A percentile compares a stretch with the other conserved stretches of the same genome.
phyloP scores from a whole-genome alignment of 768 basidiomycete species.

The Termitomyces sp. region DNA sequence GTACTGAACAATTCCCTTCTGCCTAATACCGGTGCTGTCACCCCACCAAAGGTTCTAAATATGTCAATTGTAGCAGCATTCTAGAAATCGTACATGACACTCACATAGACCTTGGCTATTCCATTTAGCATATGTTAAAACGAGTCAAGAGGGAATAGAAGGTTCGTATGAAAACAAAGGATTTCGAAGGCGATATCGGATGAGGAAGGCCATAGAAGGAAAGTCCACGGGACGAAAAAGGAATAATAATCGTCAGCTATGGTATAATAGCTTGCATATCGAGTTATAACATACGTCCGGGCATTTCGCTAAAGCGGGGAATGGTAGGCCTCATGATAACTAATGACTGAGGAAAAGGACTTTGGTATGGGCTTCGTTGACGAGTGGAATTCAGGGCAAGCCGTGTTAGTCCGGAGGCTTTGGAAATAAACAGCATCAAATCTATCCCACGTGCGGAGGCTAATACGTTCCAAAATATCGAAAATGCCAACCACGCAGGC shows the following conservation, averaged over 20 bases:
- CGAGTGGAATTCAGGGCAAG: constrained; percentile 8
- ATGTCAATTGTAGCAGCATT: not conserved
- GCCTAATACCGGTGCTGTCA: constrained; percentile 54
- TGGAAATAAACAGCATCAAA: constrained; percentile 12
- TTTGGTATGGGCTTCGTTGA: constrained; percentile 10
- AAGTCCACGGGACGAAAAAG: not conserved
- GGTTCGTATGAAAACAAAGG: not conserved
- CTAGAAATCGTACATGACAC: constrained; percentile 21
- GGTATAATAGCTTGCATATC: not conserved
- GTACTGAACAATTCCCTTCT: constrained; percentile 76
- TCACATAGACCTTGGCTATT: constrained; percentile 77
- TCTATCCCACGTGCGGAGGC: constrained; percentile 21
- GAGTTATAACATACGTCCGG: constrained; percentile 57
- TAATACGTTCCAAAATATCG: not conserved
- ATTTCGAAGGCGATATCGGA: not conserved
- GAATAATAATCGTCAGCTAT: not conserved
- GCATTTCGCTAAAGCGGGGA: constrained; percentile 68
- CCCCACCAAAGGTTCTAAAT: constrained; percentile 89
- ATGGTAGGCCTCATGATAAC: constrained; percentile 57
- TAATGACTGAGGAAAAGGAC: constrained; percentile 1
- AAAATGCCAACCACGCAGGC: constrained; percentile 27
- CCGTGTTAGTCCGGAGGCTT: constrained; percentile 18
- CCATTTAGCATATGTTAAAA: not conserved
- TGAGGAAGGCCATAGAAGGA: not conserved
- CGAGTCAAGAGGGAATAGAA: no score